phyloP scores from a whole-genome alignment of 805 yeast genomes.

The Maudiozyma pseudohumilis region DNA sequence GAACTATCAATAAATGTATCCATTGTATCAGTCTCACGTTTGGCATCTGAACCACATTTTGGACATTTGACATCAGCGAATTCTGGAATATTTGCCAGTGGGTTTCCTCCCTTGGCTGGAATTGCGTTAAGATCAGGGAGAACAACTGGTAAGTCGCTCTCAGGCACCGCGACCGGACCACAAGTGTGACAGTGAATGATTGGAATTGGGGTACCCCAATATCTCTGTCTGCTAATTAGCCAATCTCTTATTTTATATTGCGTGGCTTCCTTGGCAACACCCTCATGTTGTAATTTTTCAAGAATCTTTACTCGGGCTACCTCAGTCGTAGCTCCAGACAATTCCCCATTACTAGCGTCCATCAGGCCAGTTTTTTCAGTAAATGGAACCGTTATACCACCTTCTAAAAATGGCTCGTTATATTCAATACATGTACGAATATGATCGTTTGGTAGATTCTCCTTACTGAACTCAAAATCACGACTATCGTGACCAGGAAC shows the following conservation, averaged over 20 bases:
- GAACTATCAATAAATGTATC: constrained; percentile 97
- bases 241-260: constrained; percentile 78
- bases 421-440: constrained; percentile 40
- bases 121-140: constrained; percentile 53
- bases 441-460: constrained; percentile 42
- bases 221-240: constrained; percentile 89
- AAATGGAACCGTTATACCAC: constrained; percentile 27
- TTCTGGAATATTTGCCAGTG: constrained; percentile 54
- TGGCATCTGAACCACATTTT: constrained; percentile 59
- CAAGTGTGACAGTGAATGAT: constrained; percentile 78
- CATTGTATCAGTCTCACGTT: constrained; percentile 95
- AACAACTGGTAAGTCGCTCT: constrained; percentile 68
- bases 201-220: constrained; percentile 99
- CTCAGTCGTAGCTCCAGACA: constrained; percentile 38
- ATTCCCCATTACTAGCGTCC: constrained; percentile 38
- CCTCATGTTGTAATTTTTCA: constrained; percentile 29
- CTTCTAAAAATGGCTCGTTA: background rate
- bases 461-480: constrained; percentile 72
- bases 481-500: constrained; percentile 90
- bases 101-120: constrained; percentile 48
- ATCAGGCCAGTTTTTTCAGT: constrained; percentile 37
- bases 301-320: constrained; percentile 46
- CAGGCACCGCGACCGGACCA: constrained; percentile 92
- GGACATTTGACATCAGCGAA: constrained; percentile 78
- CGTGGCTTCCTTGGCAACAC: constrained; percentile 38